Conservation (phyloP, 305 asterid species). For the Fraxinus baroniana region DNA sequence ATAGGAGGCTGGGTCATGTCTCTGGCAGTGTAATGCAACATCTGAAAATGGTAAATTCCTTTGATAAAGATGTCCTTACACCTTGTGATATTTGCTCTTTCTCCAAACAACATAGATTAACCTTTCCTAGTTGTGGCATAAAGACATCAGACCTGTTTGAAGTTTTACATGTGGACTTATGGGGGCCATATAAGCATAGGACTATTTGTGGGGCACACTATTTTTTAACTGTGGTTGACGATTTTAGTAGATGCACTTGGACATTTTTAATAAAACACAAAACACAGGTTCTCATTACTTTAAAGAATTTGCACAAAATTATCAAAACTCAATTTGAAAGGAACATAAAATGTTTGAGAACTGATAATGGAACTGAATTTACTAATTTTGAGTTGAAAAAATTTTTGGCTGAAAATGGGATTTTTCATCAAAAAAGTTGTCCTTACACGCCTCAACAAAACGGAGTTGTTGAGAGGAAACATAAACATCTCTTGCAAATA, state of each 20-base stretch:
- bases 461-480: too few species aligned
- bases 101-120: neutral
- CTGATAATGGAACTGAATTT: neutral
- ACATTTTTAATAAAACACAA: neutral
- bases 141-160: neutral
- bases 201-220: neutral
- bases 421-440: neutral
- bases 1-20: neutral
- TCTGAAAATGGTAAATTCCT: too few species aligned
- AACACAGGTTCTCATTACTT: neutral
- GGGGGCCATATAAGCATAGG: neutral
- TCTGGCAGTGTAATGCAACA: neutral
- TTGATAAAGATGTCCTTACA: too few species aligned
- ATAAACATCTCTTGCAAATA: too few species aligned
- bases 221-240: neutral
- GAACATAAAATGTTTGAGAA: neutral
- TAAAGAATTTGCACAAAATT: neutral
- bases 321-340: neutral
- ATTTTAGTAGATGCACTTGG: neutral
- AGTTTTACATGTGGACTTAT: neutral
- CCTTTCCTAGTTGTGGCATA: neutral
- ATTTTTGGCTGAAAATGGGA: too few species aligned
- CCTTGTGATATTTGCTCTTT: neutral
- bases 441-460: neutral
- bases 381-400: neutral